Evolutionary conservation across 208 protist genomes (phyloP), one percentile per base, ranked within the genome.

Genomic region (Crithidia thermophila): DNA sequence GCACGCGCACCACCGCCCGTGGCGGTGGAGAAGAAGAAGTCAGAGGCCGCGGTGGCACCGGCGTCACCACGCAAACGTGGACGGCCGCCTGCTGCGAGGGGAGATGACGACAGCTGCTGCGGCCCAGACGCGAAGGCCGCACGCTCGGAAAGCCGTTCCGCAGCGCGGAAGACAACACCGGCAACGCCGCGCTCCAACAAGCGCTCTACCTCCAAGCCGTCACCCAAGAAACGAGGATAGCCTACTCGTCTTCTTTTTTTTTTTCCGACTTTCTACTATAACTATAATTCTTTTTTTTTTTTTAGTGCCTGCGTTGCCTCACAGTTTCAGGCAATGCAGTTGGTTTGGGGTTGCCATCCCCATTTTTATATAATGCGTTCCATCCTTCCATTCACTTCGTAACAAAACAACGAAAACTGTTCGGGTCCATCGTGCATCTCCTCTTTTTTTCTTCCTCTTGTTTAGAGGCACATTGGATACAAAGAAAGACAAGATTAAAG

Each of bases 61-160:
- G n/a, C 52, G 43, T 23, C 52, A 59, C 31, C 43, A 10, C 66
- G 66, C 28, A 72, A 65, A 46, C 45, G 66, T 1, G 16, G 47
- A n/a, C 66, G 66, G 20, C 34, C 56, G n/a, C 8, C 23, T 27
- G 27, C 47, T 28, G 34, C 34, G 34, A 33, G 9, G 11, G 28
- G 45, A 14, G 45, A 39, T 45, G 52, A 28, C 10, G 45, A 20
- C 33, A 16, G 21, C 28, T 18, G 16, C 30, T 40, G 11, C 25
- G 2, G 57, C 28, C 45, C 23, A 18, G 14, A 25, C 28, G 27
- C 66, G 31, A 47, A 61, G 56, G 4, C 21, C 20, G 16, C 14
- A 28, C 56, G 56, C 10, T 20, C 34, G 36, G 56, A 61, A 16
- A 21, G 18, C 18, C 8, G 39, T 5, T 4, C 36, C 7, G 3